Percentiles rank a stretch among this genome's conserved stretches.
Evolutionary conservation across 2,329 filamentous ascomycete species (phyloP).

Genomic region (Sordariomycetes sp.): DNA sequence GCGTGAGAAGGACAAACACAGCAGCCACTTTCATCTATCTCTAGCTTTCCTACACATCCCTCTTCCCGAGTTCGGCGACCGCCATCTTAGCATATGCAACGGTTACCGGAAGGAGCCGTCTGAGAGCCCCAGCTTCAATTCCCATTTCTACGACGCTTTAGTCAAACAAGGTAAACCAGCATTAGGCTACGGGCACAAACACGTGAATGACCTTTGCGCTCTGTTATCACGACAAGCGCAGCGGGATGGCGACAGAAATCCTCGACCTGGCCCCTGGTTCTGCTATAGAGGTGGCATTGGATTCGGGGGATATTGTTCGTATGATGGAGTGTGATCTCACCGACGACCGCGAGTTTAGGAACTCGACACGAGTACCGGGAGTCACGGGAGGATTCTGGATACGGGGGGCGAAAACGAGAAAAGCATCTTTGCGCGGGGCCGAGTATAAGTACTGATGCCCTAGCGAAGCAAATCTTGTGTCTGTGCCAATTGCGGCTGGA

Average conservation of each 20-base stretch:
- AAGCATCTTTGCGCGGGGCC: too few relatives aligned
- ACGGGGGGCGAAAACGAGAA: too few relatives aligned
- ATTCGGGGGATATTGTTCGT: constrained; percentile 91
- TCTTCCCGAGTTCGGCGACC: constrained; percentile 66
- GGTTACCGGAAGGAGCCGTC: constrained; percentile 72
- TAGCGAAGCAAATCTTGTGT: too few relatives aligned
- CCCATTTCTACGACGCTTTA: constrained; percentile 78
- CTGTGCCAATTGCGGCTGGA: too few relatives aligned
- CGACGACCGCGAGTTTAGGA: constrained; percentile 82
- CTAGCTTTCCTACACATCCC: constrained; percentile 97
- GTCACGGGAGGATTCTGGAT: too few relatives aligned
- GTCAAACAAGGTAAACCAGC: constrained; percentile 75
- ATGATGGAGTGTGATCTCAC: constrained; percentile 56
- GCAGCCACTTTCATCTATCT: constrained; percentile 24
- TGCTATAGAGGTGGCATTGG: constrained; percentile 88
- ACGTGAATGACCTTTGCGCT: constrained; percentile 94
- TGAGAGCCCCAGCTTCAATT: constrained; percentile 81
- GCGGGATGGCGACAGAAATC: constrained; percentile 20
- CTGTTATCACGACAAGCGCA: constrained; percentile 20
- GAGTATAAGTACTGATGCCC: too few relatives aligned
- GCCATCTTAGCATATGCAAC: constrained; percentile 28
- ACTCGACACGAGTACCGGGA: constrained; percentile 79
- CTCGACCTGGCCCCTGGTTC: constrained; percentile 76
- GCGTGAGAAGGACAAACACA: constrained; percentile 57
- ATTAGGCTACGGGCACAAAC: constrained; percentile 88